Evolutionary conservation across 1,284 basidiomycete genomes (phyloP).

Genomic region (Jaminaea rosea): DNA sequence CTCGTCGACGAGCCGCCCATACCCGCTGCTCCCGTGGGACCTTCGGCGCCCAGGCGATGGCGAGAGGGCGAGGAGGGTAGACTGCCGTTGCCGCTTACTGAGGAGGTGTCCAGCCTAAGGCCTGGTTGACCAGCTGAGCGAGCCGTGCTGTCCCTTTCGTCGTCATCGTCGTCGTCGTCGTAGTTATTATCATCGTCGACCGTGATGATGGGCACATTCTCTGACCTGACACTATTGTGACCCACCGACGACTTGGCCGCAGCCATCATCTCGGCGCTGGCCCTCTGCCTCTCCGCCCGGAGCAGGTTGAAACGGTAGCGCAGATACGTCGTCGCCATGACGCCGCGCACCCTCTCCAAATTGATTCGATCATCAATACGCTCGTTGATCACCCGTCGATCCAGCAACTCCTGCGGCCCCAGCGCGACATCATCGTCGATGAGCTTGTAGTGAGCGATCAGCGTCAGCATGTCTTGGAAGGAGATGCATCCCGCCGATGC

Average conservation of each 20-base stretch:
- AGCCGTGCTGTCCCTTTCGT: neutral
- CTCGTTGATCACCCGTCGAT: conserved; percentile 28
- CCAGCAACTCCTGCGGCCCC: conserved; percentile 38
- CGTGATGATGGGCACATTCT: conserved; percentile 8
- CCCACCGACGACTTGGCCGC: neutral
- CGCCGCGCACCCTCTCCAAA: conserved; percentile 32
- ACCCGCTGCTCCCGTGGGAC: neutral
- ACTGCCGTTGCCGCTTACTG: too few relatives aligned
- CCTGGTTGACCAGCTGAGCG: neutral
- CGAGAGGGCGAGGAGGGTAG: too few relatives aligned
- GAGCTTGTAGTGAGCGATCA: conserved; percentile 83
- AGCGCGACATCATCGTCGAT: conserved; percentile 61
- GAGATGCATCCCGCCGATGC: conserved; percentile 57
- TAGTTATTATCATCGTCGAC: conserved; percentile 9
- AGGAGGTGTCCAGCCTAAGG: too few relatives aligned
- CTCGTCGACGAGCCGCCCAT: neutral
- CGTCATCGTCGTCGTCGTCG: neutral
- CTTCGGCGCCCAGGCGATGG: neutral
- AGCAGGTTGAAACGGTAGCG: conserved; percentile 29
- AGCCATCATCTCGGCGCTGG: neutral
- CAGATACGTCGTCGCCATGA: conserved; percentile 33
- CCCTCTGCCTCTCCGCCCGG: conserved; percentile 1
- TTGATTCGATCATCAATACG: conserved; percentile 32
- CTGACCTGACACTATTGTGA: neutral
- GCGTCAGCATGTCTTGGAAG: conserved; percentile 78